Evolutionary conservation across 257 asterid genomes (phyloP), one percentile per base, ranked within the genome.

Genomic region (Apocynum venetum): DNA sequence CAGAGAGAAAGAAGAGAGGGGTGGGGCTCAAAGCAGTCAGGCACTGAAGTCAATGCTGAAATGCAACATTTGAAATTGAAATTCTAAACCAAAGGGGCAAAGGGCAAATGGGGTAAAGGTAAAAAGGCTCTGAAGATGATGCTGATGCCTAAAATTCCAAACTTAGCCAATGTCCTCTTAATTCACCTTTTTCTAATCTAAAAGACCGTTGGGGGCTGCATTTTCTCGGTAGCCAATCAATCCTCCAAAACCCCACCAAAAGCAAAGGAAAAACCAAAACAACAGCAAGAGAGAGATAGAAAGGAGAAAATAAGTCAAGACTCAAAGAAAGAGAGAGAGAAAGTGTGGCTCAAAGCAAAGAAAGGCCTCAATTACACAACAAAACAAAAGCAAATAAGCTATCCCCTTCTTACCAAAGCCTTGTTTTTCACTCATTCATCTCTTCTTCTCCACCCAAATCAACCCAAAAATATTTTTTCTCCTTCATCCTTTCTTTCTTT

Each of bases 31-130:
- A 47, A 49, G 53, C 9, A 49, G 53, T 8, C 53, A 49, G 53
- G 87, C 88, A 87, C 91, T 83, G 75, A 87, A 90, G 87, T 90
- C 93, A 90, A 90, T 85, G 91, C 83, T 71, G 51, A 74, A 51
- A 60, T 49, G 65, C 70, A 38, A 53, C 35, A 65, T 66, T 79
- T 82, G 77, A 66, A 76, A 77, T 74, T 76, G 81, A 74, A 65
- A 68, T 75, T 74, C 69, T 79, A 67, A 51, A 35, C 63, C 79
- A 59, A 31, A 44, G 20, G 31, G 31, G 31, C 31, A 25, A 25
- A 25, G 31, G 31, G 31, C 31, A 25, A 25, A 25, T 7, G 3
- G 3, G 48, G 41, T 11, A 61, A 20, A 25, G 56, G 55, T 9
- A 44, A 76, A 4, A 69, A 59, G 47, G 59, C 78, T 57, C 72